Evolutionary conservation across 768 basidiomycete genomes (phyloP).

Genomic region (Suillus variegatus): DNA sequence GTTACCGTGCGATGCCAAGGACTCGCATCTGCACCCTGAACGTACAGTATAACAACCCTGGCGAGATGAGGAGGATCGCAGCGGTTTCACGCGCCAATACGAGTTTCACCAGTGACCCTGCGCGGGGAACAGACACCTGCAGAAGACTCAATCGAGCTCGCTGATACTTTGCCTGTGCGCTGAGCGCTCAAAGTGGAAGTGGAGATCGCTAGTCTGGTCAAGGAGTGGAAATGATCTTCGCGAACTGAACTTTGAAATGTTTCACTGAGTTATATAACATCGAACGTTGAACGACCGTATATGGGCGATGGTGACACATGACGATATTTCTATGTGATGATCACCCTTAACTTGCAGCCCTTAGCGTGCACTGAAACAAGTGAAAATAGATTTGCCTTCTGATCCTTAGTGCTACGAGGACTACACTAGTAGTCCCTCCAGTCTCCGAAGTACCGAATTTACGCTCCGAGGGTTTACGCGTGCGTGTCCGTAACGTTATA

Average conservation of each 20-base stretch:
- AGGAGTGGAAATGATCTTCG: background rate
- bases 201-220: background rate
- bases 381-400: background rate
- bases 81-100: background rate
- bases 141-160: background rate
- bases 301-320: background rate
- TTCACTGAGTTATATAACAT: background rate
- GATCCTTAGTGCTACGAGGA: background rate
- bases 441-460: background rate
- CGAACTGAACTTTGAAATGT: background rate
- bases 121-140: background rate
- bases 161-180: background rate
- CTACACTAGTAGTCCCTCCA: background rate
- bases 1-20: background rate
- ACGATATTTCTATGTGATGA: background rate
- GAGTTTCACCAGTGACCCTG: background rate
- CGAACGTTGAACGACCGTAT: background rate
- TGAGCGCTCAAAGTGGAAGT: background rate
- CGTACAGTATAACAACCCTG: background rate
- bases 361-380: background rate
- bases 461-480: slow-evolving; percentile 1
- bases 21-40: background rate
- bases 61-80: background rate
- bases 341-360: background rate
- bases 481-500: background rate